These are phyloP conservation scores for Handroanthus guayacan DNA, from an alignment of 257 asterid genomes.

Conservation along the genomic window DNA sequence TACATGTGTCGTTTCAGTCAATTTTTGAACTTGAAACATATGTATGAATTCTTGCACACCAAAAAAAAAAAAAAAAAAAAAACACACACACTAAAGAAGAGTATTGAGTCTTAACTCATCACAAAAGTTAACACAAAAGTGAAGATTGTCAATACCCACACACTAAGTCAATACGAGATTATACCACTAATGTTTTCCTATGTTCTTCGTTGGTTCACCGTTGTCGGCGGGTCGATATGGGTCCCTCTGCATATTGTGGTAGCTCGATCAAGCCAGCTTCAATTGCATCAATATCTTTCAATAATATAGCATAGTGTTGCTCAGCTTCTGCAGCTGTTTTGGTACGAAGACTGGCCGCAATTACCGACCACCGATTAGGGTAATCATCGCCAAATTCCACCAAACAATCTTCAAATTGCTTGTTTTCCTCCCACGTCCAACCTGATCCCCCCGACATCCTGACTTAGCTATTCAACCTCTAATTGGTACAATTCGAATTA, in stretches of 20 bases:
- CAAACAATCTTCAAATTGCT: constrained; percentile 45
- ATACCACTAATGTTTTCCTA: constrained; percentile 21
- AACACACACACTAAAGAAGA: no score
- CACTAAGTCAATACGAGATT: no score
- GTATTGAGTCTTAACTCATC: no score
- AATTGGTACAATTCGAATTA: no score
- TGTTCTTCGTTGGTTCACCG: constrained; percentile 39
- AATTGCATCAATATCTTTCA: constrained; percentile 54
- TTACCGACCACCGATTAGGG: constrained; percentile 50
- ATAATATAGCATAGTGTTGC: constrained; percentile 44
- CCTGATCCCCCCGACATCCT: constrained; percentile 13
- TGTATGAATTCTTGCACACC: no score
- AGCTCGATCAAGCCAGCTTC: constrained; percentile 50
- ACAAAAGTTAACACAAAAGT: no score
- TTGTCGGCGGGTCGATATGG: constrained; percentile 13
- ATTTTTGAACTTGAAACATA: no score
- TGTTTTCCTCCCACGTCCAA: constrained; percentile 63
- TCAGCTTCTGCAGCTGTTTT: constrained; percentile 55
- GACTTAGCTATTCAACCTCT: no score
- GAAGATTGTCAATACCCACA: no score
- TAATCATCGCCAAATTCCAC: constrained; percentile 44
- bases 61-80: no score
- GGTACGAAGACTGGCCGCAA: constrained; percentile 45
- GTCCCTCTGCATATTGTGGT: constrained; percentile 40
- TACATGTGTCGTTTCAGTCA: no score